Conservation (phyloP, 2,329 filamentous ascomycete species). For the Pezicula carpinea region DNA sequence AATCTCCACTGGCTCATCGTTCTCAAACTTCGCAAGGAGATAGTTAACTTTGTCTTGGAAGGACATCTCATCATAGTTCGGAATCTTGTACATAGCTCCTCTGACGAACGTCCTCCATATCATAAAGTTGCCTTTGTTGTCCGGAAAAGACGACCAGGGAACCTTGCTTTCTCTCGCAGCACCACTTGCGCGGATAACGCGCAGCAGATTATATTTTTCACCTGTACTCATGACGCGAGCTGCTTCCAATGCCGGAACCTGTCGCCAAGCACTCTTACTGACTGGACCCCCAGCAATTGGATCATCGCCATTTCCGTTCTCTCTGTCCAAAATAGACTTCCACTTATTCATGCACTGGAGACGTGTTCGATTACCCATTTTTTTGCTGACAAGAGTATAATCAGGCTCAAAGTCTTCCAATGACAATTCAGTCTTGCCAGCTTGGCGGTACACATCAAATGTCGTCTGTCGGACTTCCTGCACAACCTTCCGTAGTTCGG, state of each 20-base stretch:
- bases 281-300: constrained; percentile 14
- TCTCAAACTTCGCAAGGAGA: background rate
- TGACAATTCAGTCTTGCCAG: constrained; percentile 30
- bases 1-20: background rate
- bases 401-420: constrained; percentile 39
- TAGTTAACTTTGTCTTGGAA: background rate
- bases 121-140: constrained; percentile 34
- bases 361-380: constrained; percentile 59
- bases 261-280: constrained; percentile 34
- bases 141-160: constrained; percentile 42
- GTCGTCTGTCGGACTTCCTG: constrained; percentile 46
- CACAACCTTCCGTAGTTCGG: constrained; percentile 56
- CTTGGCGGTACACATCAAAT: constrained; percentile 28
- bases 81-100: background rate
- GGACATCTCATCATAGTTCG: background rate
- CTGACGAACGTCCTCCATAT: constrained; percentile 11
- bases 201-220: constrained; percentile 41
- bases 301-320: constrained; percentile 17
- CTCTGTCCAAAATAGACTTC: constrained; percentile 41
- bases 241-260: constrained; percentile 39
- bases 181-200: constrained; percentile 37
- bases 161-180: constrained; percentile 42
- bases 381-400: constrained; percentile 63
- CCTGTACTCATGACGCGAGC: constrained; percentile 36
- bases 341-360: constrained; percentile 68